Percentiles rank a stretch among this genome's conserved stretches.
Conservation (phyloP, 805 yeast genomes). For the Cyberlindnera veronae region DNA sequence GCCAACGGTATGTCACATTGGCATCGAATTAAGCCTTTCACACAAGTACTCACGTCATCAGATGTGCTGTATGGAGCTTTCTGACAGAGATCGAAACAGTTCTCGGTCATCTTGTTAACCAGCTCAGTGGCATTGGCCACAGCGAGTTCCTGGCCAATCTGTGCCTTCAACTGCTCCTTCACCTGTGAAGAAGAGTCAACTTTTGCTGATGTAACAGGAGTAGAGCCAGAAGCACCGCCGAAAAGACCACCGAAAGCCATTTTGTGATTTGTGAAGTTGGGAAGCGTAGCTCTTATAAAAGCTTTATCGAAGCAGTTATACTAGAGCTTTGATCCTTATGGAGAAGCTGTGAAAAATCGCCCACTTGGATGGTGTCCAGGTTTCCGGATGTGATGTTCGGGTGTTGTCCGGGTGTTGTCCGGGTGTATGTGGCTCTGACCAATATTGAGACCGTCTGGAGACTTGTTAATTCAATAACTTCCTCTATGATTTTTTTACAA, state of each 20-base stretch:
- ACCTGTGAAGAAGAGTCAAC: slow-evolving; percentile 36
- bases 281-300: too few species aligned
- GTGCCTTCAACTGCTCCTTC: slow-evolving; percentile 62
- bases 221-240: slow-evolving; percentile 24
- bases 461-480: too few species aligned
- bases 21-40: not conserved
- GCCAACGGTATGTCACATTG: not conserved
- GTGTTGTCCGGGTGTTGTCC: too few species aligned
- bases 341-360: too few species aligned
- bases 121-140: slow-evolving; percentile 88
- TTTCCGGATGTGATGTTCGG: too few species aligned
- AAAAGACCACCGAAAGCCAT: slow-evolving; percentile 30
- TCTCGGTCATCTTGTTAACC: slow-evolving; percentile 79
- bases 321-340: too few species aligned
- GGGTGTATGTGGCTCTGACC: too few species aligned
- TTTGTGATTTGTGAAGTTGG: too few species aligned
- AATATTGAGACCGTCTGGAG: too few species aligned
- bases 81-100: slow-evolving; percentile 82
- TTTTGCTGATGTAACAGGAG: slow-evolving; percentile 25
- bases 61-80: slow-evolving; percentile 52
- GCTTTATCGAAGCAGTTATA: too few species aligned
- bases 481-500: too few species aligned
- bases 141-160: slow-evolving; percentile 79
- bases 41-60: slow-evolving; percentile 41
- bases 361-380: too few species aligned